phyloP scores from a whole-genome alignment of 2,329 filamentous ascomycete genomes.

The Trichoderma hamatum region DNA sequence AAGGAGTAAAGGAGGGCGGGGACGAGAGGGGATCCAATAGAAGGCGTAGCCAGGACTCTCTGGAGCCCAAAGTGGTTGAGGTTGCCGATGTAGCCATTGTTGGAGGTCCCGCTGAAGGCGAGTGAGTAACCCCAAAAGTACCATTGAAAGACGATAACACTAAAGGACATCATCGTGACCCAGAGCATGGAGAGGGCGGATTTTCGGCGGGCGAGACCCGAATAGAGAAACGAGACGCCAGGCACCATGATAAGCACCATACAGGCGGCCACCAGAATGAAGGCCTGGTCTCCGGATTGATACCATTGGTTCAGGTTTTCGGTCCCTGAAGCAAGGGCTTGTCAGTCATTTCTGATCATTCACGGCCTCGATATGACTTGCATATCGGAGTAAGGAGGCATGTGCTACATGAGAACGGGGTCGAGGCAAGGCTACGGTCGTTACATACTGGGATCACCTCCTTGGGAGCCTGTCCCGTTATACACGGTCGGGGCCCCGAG shows the following conservation, averaged over 20 bases:
- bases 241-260: conserved; percentile 98
- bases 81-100: conserved; percentile 90
- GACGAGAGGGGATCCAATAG: conserved; percentile 83
- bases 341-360: conserved; percentile 4
- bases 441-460: conserved; percentile 76
- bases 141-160: conserved; percentile 95
- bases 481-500: conserved; percentile 61
- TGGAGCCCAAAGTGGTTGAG: conserved; percentile 85
- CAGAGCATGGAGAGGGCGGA: conserved; percentile 96
- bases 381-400: background rate
- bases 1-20: conserved; percentile 91
- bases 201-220: conserved; percentile 94
- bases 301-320: conserved; percentile 98
- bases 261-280: conserved; percentile 84
- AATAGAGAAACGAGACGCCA: conserved; percentile 96
- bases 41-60: conserved; percentile 81
- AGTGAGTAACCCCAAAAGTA: conserved; percentile 99
- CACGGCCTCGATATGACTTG: conserved; percentile 11
- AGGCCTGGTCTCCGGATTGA: conserved; percentile 87
- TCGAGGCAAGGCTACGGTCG: background rate
- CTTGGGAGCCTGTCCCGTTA: conserved; percentile 68
- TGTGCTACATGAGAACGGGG: conserved; percentile 17
- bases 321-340: conserved; percentile 54
- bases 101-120: conserved; percentile 80
- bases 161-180: conserved; percentile 93